Conservation (phyloP, 208 protist genomes). For the Entamoeba nuttalli region DNA sequence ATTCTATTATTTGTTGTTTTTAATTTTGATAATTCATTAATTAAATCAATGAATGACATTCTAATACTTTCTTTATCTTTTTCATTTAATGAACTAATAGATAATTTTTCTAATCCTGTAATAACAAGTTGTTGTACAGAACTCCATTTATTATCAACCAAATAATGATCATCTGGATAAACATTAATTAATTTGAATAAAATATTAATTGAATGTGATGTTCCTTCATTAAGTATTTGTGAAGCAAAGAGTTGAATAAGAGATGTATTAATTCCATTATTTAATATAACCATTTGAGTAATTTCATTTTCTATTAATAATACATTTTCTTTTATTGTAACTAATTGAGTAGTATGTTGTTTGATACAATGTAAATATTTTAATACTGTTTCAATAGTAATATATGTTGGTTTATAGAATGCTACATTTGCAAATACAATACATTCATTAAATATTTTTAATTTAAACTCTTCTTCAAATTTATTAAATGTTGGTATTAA, state of each 20-base stretch:
- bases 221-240: not conserved
- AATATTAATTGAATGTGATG: not conserved
- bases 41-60: not conserved
- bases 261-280: not conserved
- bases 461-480: not conserved
- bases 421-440: not conserved
- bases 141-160: not conserved
- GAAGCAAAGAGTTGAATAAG: not conserved
- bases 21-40: not conserved
- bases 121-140: not conserved
- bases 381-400: not conserved
- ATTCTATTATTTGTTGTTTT: not conserved
- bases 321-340: not conserved
- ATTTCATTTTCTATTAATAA: not conserved
- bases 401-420: not conserved
- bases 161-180: not conserved
- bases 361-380: not conserved
- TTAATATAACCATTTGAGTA: not conserved
- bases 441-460: not conserved
- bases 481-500: not conserved
- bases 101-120: not conserved
- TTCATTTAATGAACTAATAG: not conserved
- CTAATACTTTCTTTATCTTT: not conserved
- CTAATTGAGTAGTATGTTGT: not conserved
- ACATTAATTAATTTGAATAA: not conserved